Base-by-base conservation (phyloP, 352 stramenopile genomes). In the Phytophthora ohioensis region DNA sequence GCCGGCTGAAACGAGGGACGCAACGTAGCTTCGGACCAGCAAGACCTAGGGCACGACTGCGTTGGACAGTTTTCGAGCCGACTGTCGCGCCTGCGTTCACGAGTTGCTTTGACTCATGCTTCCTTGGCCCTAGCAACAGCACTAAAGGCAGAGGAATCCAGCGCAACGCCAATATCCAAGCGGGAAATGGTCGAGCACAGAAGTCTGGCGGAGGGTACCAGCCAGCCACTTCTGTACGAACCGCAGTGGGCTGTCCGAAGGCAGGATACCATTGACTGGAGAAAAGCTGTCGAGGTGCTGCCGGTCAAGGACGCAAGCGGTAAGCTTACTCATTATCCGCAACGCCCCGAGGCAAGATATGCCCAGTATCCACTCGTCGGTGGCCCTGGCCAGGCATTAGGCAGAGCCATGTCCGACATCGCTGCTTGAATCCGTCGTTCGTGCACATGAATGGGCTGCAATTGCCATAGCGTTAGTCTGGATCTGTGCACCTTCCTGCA, bases 1-100 rank as follows among this genome's bases (percentile, higher is more conserved):
- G 15, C 11, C 48, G 54, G 31, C 48, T 67, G 59, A 67, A 60
- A 59, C 54, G 54, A 35, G 52, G 13, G 52, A 12, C 5, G n/a
- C 62, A 30, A 15, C 15, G 38, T 49, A 62, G 51, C 35, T 62
- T 67, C 57, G 35, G 64, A 49, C 47, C 54, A 71, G 61, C 61
- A 34, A 48, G 27, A 15, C 5, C 48, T 46, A 30, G 11, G 30
- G 64, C 41, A 71, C 57, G 56, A 66, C 39, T 38, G 48, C 21
- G 48, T 57, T 46, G 56, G 61, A 63, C 52, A 68, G 35, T 59
- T 38, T 34, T 51, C 36, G 39, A 43, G 13, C 35, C 38, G 34
- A 32, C 58, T 49, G 46, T 43, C 17, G 57, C 9, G 21, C 17
- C 4, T 34, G 9, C 34, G 30, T 9, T 34, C 17, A 21, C 13